These are phyloP conservation scores for Barnettozyma pratensis DNA, from an alignment of 805 yeast genomes.

Conservation along the genomic window DNA sequence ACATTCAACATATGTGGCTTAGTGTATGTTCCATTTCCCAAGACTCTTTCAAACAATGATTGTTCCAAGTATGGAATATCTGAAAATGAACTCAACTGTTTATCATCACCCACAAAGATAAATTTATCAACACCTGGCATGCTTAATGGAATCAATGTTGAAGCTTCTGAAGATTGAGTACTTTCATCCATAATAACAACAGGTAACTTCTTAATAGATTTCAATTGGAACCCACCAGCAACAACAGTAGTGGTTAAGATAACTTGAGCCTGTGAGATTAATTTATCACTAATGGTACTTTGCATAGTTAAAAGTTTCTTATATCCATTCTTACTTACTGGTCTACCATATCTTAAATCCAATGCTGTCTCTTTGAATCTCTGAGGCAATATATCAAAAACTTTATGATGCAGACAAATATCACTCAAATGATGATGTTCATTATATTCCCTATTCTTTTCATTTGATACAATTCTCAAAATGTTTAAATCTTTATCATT, in stretches of 20 bases:
- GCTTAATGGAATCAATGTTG: slow-evolving; percentile 64
- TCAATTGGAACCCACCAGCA: slow-evolving; percentile 63
- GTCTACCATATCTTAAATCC: slow-evolving; percentile 40
- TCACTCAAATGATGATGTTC: slow-evolving; percentile 50
- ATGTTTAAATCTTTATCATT: slow-evolving; percentile 44
- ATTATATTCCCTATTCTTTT: slow-evolving; percentile 58
- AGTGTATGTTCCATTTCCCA: slow-evolving; percentile 54
- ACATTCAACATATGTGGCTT: slow-evolving; percentile 65
- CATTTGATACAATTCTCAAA: slow-evolving; percentile 52
- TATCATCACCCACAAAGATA: slow-evolving; percentile 72
- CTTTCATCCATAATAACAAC: slow-evolving; percentile 77
- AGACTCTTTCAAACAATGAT: slow-evolving; percentile 64
- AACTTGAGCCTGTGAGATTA: slow-evolving; percentile 61
- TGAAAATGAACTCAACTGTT: slow-evolving; percentile 67
- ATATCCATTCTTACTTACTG: slow-evolving; percentile 42
- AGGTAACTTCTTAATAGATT: slow-evolving; percentile 55
- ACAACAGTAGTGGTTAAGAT: slow-evolving; percentile 70
- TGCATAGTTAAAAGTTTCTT: slow-evolving; percentile 43
- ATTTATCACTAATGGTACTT: slow-evolving; percentile 40
- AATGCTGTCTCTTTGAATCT: slow-evolving; percentile 37
- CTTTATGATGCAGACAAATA: slow-evolving; percentile 61
- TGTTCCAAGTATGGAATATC: slow-evolving; percentile 61
- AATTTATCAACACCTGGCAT: slow-evolving; percentile 62
- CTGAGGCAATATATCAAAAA: slow-evolving; percentile 44
- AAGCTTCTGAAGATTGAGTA: slow-evolving; percentile 71